A percentile compares a stretch with the other conserved stretches of the same genome.
phyloP scores from a whole-genome alignment of 176 grass and related monocot species.

The Triticum turgidum region DNA sequence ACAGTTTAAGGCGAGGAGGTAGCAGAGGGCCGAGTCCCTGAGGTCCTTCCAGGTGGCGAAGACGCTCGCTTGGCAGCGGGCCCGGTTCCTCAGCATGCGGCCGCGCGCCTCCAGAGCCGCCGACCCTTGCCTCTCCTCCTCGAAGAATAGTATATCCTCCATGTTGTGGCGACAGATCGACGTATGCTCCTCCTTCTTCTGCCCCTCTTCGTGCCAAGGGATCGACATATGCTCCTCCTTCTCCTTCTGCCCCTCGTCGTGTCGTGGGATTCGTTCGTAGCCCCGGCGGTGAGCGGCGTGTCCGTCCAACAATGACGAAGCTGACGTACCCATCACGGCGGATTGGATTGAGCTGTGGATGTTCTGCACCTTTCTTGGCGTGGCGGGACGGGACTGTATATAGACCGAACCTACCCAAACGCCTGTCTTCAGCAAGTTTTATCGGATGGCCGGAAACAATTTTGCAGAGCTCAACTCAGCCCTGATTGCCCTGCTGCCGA shows the following conservation, averaged over 20 bases:
- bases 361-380: too few relatives aligned
- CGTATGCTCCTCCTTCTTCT: too few relatives aligned
- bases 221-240: not conserved
- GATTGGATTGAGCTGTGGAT: not conserved
- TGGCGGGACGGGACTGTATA: too few relatives aligned
- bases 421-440: too few relatives aligned
- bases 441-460: too few relatives aligned
- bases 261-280: not conserved
- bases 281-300: not conserved
- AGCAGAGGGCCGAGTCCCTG: not conserved
- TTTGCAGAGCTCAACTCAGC: too few relatives aligned
- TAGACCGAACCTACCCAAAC: too few relatives aligned
- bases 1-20: slow-evolving; percentile 4
- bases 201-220: too few relatives aligned
- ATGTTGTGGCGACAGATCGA: too few relatives aligned
- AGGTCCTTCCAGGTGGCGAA: not conserved
- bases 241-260: not conserved
- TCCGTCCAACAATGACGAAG: not conserved
- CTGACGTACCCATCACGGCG: not conserved
- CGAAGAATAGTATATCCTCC: not conserved
- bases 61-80: not conserved
- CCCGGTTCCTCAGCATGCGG: not conserved
- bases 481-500: too few relatives aligned
- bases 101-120: slow-evolving; percentile 1
- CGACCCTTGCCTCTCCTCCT: slow-evolving; percentile 7